These are phyloP conservation scores for Chlamydomonas sphaeroides DNA, from an alignment of 139 green algal genomes.

Conservation along the genomic window DNA sequence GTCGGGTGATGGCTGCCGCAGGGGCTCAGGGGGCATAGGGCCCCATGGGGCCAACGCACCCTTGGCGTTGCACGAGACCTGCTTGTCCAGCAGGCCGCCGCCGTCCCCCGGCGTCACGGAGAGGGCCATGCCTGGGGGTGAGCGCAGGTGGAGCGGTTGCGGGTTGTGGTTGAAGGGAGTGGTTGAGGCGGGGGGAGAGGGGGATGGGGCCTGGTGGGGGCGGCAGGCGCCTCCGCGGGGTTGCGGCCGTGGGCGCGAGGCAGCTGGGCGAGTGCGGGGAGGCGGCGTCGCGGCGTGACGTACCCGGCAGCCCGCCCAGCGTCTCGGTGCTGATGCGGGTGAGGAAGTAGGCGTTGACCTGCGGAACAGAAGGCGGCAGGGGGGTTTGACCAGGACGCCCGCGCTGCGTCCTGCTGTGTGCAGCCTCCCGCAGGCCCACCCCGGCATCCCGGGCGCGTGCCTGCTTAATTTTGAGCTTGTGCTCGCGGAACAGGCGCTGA, in stretches of 20 bases:
- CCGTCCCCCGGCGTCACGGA: slow-evolving; percentile 57
- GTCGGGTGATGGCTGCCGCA: too few species aligned
- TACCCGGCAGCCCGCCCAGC: slow-evolving; percentile 85
- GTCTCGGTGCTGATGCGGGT: slow-evolving; percentile 81
- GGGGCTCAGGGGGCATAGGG: too few species aligned
- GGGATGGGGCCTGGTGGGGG: too few species aligned
- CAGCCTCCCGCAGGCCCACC: too few species aligned
- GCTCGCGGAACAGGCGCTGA: slow-evolving; percentile 88
- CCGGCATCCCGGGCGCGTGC: slow-evolving; percentile 47
- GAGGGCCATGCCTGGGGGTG: slow-evolving; percentile 71
- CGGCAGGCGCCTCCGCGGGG: too few species aligned
- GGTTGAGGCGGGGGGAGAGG: too few species aligned
- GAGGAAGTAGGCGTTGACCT: slow-evolving; percentile 68
- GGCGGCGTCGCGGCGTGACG: background rate
- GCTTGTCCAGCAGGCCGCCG: slow-evolving; percentile 37
- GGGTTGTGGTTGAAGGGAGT: too few species aligned
- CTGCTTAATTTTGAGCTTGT: slow-evolving; percentile 82
- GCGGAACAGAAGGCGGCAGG: background rate
- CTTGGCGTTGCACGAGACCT: slow-evolving; percentile 52
- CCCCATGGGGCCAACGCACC: too few species aligned
- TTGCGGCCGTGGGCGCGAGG: too few species aligned
- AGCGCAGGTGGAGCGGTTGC: background rate
- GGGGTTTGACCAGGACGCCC: too few species aligned
- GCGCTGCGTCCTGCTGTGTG: background rate
- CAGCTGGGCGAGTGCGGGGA: too few species aligned